These are phyloP conservation scores for Populus pruinosa DNA, from an alignment of 345 rosid genomes.

Conservation along the genomic window DNA sequence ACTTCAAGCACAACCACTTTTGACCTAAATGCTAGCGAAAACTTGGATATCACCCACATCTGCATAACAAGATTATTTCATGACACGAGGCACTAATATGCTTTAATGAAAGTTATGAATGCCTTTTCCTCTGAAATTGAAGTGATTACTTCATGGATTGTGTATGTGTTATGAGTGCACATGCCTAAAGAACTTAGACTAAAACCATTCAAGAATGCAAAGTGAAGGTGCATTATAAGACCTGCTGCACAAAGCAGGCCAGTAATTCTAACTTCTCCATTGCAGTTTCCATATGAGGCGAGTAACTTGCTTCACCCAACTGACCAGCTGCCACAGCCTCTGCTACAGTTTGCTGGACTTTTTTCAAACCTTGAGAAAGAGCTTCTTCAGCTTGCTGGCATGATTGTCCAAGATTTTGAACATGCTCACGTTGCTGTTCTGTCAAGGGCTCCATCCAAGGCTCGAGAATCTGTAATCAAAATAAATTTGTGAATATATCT, in stretches of 20 bases:
- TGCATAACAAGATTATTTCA: not conserved
- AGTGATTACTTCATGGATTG: not conserved
- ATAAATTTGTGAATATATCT: not conserved
- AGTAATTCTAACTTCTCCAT: conserved; percentile 71
- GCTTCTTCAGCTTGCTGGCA: conserved; percentile 99
- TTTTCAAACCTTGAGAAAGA: conserved; percentile 87
- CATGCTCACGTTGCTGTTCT: conserved; percentile 52
- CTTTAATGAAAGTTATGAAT: not conserved
- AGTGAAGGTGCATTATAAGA: conserved; percentile 19
- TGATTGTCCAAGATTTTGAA: conserved; percentile 46
- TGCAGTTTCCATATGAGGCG: conserved; percentile 57
- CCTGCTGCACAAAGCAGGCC: conserved; percentile 83
- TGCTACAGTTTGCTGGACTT: conserved; percentile 65
- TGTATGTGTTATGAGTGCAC: not conserved
- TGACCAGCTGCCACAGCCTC: conserved; percentile 63
- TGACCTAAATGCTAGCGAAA: not conserved
- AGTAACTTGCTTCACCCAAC: conserved; percentile 50
- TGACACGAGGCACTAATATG: not conserved
- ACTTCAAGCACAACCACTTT: not conserved
- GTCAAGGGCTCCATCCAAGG: conserved; percentile 70
- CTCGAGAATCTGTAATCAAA: conserved; percentile 54
- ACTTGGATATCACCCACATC: not conserved
- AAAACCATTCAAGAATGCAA: conserved; percentile 1
- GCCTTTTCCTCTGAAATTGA: not conserved
- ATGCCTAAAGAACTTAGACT: not conserved